These are phyloP conservation scores for Paecilomyces formosus DNA, from an alignment of 2,329 filamentous ascomycete genomes.

Conservation along the genomic window DNA sequence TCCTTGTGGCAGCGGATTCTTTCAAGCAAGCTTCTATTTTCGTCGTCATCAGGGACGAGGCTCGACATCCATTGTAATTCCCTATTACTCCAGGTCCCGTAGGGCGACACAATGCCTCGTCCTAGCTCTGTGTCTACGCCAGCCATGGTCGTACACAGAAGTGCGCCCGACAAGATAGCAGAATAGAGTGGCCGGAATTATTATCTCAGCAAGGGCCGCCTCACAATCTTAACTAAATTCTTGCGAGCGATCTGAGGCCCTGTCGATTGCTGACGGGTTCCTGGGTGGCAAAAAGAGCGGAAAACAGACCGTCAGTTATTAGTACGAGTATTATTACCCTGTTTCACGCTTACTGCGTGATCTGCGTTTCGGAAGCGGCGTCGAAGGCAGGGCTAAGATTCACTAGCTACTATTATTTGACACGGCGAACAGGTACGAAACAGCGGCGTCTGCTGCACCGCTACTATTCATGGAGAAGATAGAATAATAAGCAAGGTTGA, in stretches of 20 bases:
- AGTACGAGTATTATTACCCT: background rate
- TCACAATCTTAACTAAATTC: background rate
- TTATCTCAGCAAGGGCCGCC: background rate
- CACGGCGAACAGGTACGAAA: background rate
- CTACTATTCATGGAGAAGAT: background rate
- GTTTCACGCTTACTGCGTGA: slow-evolving; percentile 1
- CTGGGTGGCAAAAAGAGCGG: background rate
- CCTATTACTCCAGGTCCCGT: background rate
- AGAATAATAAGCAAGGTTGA: background rate
- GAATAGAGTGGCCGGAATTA: background rate
- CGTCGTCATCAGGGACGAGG: background rate
- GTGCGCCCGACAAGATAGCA: background rate
- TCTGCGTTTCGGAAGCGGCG: background rate
- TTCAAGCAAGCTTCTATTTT: background rate
- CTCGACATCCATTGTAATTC: background rate
- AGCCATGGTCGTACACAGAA: background rate
- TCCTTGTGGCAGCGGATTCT: background rate
- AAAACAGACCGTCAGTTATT: background rate
- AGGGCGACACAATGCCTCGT: background rate
- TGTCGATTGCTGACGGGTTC: background rate
- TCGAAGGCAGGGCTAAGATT: background rate
- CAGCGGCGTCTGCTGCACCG: background rate
- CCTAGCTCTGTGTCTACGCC: background rate
- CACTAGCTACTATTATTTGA: background rate
- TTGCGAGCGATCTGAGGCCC: background rate